Evolutionary conservation across 2,329 filamentous ascomycete species (phyloP).

Genomic region (Colletotrichum tamarilloi): DNA sequence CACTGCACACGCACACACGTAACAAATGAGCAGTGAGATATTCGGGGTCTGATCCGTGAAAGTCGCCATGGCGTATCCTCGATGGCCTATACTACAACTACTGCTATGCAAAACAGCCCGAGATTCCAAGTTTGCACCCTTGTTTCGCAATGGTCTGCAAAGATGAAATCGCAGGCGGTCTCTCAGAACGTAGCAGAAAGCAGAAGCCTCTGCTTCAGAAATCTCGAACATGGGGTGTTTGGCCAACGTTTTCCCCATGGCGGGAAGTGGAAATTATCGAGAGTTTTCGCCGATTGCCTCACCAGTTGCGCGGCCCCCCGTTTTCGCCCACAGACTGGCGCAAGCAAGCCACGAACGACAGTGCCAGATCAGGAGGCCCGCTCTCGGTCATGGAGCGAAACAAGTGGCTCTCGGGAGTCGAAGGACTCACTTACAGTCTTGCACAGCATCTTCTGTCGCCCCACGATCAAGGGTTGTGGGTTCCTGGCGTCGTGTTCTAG

Average conservation of each 20-base stretch:
- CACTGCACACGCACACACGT: not conserved
- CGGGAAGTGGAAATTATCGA: constrained; percentile 21
- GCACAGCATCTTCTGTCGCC: constrained; percentile 19
- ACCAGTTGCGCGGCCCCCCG: not conserved
- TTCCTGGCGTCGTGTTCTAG: constrained; percentile 20
- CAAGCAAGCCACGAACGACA: constrained; percentile 26
- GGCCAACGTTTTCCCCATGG: constrained; percentile 10
- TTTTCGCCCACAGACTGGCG: constrained; percentile 5
- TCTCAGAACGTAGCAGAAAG: not conserved
- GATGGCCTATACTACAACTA: not conserved
- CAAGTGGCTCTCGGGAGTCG: not conserved
- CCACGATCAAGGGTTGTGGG: constrained; percentile 18
- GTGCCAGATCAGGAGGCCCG: constrained; percentile 15
- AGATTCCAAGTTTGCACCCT: not conserved
- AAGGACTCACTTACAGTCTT: not conserved
- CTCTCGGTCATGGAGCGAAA: constrained; percentile 5
- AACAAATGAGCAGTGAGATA: not conserved
- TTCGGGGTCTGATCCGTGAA: not conserved
- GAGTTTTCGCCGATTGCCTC: constrained; percentile 19
- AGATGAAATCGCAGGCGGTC: not conserved
- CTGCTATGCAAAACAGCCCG: not conserved
- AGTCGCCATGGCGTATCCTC: not conserved
- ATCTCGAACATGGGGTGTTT: constrained; percentile 13
- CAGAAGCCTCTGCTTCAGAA: not conserved
- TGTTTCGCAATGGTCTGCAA: not conserved